phyloP scores from a whole-genome alignment of 108 stramenopile genomes.

The Parietichytrium sp. region DNA sequence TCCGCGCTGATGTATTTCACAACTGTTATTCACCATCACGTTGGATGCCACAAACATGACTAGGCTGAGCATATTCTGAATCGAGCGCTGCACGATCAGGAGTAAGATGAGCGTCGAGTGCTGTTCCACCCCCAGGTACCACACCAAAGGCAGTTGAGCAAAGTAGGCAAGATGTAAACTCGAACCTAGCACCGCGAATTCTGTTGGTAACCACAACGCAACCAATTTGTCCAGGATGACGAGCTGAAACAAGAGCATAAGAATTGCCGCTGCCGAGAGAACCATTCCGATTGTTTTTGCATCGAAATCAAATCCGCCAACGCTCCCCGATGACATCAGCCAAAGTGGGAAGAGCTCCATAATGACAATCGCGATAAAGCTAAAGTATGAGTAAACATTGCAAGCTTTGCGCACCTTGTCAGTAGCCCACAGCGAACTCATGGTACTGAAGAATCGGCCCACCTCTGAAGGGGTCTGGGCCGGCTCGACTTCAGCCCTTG shows the following conservation, averaged over 20 bases:
- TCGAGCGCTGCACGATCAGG: neutral
- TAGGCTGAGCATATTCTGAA: neutral
- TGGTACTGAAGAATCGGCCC: neutral
- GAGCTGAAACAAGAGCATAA: neutral
- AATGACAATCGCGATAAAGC: neutral
- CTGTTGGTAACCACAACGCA: too few relatives aligned
- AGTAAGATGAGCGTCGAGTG: neutral
- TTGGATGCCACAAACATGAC: neutral
- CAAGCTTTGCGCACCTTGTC: neutral
- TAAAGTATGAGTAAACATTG: neutral
- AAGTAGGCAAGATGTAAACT: too few relatives aligned
- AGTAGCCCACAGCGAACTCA: neutral
- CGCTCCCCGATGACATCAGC: neutral
- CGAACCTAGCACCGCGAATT: too few relatives aligned
- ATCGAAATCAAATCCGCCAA: neutral
- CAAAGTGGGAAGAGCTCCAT: constrained; percentile 34
- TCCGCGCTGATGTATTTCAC: constrained; percentile 4
- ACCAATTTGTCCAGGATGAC: too few relatives aligned
- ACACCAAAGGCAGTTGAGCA: too few relatives aligned
- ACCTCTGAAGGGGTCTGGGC: neutral
- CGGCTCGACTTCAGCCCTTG: neutral
- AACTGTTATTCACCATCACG: constrained; percentile 16
- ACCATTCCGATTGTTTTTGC: constrained; percentile 17
- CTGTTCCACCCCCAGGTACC: too few relatives aligned
- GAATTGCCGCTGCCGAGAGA: neutral